Percentiles rank a stretch among this genome's conserved stretches.
Conservation (phyloP, 768 basidiomycete genomes). For the Tricholoma sp. region DNA sequence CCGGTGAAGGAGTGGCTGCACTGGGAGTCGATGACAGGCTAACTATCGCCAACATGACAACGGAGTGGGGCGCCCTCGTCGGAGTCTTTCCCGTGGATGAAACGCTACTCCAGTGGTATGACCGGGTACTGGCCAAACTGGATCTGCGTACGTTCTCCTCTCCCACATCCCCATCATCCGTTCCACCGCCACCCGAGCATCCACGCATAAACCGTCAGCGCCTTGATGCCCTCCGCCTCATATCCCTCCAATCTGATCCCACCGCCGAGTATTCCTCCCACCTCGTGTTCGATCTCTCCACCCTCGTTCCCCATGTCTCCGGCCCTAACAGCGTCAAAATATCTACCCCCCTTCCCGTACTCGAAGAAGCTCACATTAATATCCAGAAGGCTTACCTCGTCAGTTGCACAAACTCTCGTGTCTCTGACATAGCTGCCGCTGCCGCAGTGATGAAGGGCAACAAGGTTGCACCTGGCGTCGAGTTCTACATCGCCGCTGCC, state of each 20-base stretch:
- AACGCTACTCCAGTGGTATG: slow-evolving; percentile 83
- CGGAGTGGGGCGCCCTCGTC: slow-evolving; percentile 97
- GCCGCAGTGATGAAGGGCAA: slow-evolving; percentile 84
- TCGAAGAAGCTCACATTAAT: slow-evolving; percentile 65
- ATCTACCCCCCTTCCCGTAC: slow-evolving; percentile 86
- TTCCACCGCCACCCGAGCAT: slow-evolving; percentile 73
- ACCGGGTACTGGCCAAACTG: slow-evolving; percentile 60
- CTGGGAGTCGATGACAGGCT: slow-evolving; percentile 88
- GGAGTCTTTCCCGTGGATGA: slow-evolving; percentile 94
- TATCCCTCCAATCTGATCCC: slow-evolving; percentile 61
- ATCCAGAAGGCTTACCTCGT: slow-evolving; percentile 99
- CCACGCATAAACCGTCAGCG: slow-evolving; percentile 79
- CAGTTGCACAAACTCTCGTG: slow-evolving; percentile 95
- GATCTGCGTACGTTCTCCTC: slow-evolving; percentile 74
- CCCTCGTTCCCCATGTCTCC: slow-evolving; percentile 92
- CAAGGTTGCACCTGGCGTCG: slow-evolving; percentile 81
- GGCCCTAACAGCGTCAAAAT: slow-evolving; percentile 98
- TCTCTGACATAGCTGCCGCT: slow-evolving; percentile 89
- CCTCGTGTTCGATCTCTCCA: slow-evolving; percentile 87
- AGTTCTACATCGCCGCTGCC: slow-evolving; percentile 97
- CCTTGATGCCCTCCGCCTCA: slow-evolving; percentile 56
- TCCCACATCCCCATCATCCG: slow-evolving; percentile 36
- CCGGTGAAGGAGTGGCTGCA: slow-evolving; percentile 77
- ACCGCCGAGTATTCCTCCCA: slow-evolving; percentile 82
- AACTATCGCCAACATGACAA: slow-evolving; percentile 99